Evolutionary conservation across 768 basidiomycete genomes (phyloP).

Genomic region (Candolleomyces eurysporus): DNA sequence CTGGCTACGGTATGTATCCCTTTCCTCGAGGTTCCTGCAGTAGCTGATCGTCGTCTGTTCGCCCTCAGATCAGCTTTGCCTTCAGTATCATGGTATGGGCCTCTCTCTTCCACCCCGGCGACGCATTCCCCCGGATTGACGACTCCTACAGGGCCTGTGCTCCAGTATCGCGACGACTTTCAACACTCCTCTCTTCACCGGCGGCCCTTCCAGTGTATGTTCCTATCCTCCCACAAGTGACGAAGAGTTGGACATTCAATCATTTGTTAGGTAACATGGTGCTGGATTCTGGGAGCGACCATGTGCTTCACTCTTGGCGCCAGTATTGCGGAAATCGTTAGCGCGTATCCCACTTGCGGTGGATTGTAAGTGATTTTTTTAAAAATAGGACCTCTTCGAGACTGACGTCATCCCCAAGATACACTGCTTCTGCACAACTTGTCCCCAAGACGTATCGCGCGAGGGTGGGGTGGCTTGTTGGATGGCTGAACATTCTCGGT

Average conservation of each 20-base stretch:
- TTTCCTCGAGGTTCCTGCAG: neutral
- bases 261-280: conserved; percentile 54
- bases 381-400: neutral
- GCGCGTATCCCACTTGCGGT: conserved; percentile 72
- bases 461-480: conserved; percentile 75
- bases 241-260: conserved; percentile 5
- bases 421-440: conserved; percentile 79
- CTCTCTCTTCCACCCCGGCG: neutral
- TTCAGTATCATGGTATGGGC: conserved; percentile 68
- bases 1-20: conserved; percentile 60
- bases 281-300: conserved; percentile 68
- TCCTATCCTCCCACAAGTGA: neutral
- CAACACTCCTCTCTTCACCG: conserved; percentile 67
- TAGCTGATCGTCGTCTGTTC: conserved; percentile 6
- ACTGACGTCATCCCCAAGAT: conserved; percentile 36
- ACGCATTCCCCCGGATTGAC: conserved; percentile 6
- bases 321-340: conserved; percentile 76
- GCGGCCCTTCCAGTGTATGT: conserved; percentile 66
- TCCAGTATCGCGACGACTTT: conserved; percentile 78
- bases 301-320: conserved; percentile 77
- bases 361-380: conserved; percentile 49
- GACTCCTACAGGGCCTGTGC: conserved; percentile 53
- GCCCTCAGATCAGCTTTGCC: conserved; percentile 62
- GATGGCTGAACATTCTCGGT: conserved; percentile 83
- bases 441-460: conserved; percentile 65